Conservation (phyloP, 495 filamentous ascomycete genomes). For the Emericellopsis terricola region DNA sequence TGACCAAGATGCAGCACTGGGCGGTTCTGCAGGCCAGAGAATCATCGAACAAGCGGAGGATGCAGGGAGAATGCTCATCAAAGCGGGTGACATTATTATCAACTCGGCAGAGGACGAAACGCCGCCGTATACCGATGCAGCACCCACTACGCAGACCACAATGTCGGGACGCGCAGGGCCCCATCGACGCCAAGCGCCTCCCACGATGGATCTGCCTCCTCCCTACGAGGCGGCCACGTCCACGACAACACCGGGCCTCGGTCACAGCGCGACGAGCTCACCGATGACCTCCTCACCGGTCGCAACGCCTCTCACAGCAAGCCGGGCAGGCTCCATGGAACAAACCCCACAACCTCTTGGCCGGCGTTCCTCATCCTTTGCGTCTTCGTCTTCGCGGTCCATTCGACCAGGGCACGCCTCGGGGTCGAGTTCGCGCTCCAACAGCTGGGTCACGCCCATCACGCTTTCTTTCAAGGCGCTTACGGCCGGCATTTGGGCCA, state of each 20-base stretch:
- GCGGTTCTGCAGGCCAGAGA: too few relatives aligned
- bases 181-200: too few relatives aligned
- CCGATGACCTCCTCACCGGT: neutral
- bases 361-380: neutral
- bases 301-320: too few relatives aligned
- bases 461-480: slow-evolving; percentile 4
- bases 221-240: neutral
- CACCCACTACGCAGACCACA: too few relatives aligned
- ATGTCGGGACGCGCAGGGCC: too few relatives aligned
- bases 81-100: neutral
- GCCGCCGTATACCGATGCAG: neutral
- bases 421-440: neutral
- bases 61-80: neutral
- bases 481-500: neutral
- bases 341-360: too few relatives aligned
- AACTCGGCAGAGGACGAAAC: neutral
- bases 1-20: neutral
- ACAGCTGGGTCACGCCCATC: neutral
- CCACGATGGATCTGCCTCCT: neutral
- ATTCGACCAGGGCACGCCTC: too few relatives aligned
- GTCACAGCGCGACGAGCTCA: neutral
- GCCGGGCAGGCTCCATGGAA: neutral
- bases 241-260: neutral
- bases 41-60: neutral
- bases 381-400: neutral